Base-by-base conservation (phyloP, 2,329 filamentous ascomycete genomes). In the Ceratocystis colombiana region DNA sequence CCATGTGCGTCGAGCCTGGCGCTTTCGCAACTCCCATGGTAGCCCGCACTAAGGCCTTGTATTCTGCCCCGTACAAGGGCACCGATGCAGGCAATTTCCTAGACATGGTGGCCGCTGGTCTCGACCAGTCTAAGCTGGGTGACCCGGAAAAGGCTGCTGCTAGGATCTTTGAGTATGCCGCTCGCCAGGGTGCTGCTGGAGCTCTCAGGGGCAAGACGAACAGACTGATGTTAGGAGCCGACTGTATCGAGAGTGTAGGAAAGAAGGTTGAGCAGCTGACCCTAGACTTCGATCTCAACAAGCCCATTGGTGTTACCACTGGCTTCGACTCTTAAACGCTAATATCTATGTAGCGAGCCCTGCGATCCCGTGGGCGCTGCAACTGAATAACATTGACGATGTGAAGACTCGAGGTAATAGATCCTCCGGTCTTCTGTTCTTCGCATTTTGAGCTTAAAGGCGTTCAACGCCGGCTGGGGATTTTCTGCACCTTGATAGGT, bases 1-100 rank as follows among this genome's bases (percentile, higher is more conserved):
- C 77, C 1, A 69, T 74, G 0, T 71, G 76, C 1, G 72, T 83
- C 2, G 80, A 82, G 68, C 80, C 81, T 0, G 82, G 81, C 0
- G 79, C 80, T 67, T 83, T 84, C 70, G 77, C 81, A 1, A 84
- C 80, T 0, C 73, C 71, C 0, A 79, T 84, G 62, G 74, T 83
- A 6, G 20, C 0, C 3, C 64, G 59, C 45, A 59, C 70, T 15
- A 68, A 71, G 6, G 68, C 70, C 0, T 68, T 69, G 10, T 69
- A 70, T 1, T 68, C 70, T 8, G 70, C 67, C 4, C 68, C 70
- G 1, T 76, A 77, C 64, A 68, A 73, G 55, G 73, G 70, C 22
- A 72, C 71, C 1, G 69, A 70, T 0, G 71, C 73, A 1, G 70
- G 69, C 7, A 69, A 71, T 20, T 70, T 70, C 5, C 67, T 72